Evolutionary conservation across 1,284 basidiomycete genomes (phyloP), one percentile per base, ranked within the genome.

Genomic region (Fomitopsis palustris): DNA sequence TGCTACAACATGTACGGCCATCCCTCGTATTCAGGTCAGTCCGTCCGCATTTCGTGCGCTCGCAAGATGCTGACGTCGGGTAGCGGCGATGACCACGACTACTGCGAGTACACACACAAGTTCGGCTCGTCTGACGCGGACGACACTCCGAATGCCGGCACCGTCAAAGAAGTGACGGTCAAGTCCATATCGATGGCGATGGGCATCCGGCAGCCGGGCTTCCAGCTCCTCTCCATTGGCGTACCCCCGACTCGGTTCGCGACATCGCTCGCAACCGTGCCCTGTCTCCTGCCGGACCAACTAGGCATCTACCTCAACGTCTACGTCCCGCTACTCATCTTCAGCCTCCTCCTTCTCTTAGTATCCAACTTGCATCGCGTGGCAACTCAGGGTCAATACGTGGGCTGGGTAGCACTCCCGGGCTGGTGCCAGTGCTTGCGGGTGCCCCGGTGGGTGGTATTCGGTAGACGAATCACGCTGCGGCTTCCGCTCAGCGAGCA

Each of bases 31-130:
- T 84, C 67, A 82, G 79, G 80, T 82, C 64, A 60, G 69, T 59
- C 10, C 33, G 17, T 54, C 35, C 58, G 21, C 12, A 10, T 56
- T n/a, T 19, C 1, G 27, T 5, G 42, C 19, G 27, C 3, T 5
- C 43, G 31, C 41, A 47, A 5, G 33, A 45, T 16, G 31, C 33
- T 38, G 38, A 37, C 5, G 39, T 41, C 21, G 10, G 14, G 35
- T 58, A 85, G 84, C 62, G 86, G 84, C 4, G 85, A 88, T 67
- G 85, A 88, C 69, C 86, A 87, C 66, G 86, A 88, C 68, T 84
- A 85, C 63, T 88, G 86, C 71, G 81, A 84, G 54, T 76, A 83
- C 58, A 70, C 64, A 14, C 86, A 88, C 66, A 70, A 58, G 64
- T 64, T 64, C 37, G 61, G 64, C 8, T 62, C 61, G 14, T 55